Evolutionary conservation across 371 early-diverging fungal species (phyloP), one percentile per base, ranked within the genome.

Genomic region (Apophysomyces variabilis): DNA sequence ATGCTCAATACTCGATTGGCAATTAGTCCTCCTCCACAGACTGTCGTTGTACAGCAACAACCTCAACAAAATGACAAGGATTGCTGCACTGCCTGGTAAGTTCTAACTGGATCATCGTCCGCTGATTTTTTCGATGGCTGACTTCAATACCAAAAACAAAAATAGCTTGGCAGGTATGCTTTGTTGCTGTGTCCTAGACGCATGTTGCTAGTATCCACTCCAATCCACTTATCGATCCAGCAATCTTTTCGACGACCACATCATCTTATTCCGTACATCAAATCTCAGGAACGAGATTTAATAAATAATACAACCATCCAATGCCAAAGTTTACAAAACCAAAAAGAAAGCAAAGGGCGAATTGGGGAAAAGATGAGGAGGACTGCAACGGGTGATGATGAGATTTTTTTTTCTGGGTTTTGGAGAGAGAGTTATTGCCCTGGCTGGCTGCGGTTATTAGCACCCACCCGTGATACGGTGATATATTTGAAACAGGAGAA

Each of bases 71-170:
- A 58, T 26, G 41, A 58, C 39, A 32, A 35, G 58, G 46, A 32
- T 46, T 65, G 65, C 59, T 58, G 60, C 50, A 65, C 64, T 57
- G 64, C 64, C 12, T 63, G 64, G 64, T 63, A 63, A 63, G 21
- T 18, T 44, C 39, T 8, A 14, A 11, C 14, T 13, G 26, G 41
- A 7, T 60, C 9, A 60, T 16, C 39, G 16, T n/a, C 36, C 18
- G 37, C 36, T 38, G n/a, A 9, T 60, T 26, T 26, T 26, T 26
- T 26, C 32, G 32, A 26, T 26, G 32, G 32, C 32, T 26, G 32
- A 26, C 32, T 26, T 26, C 26, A 2, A 26, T 26, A 26, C 32
- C 32, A 26, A 26, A 26, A 26, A 44, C 0, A 16, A 56, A 41
- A 41, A 41, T 11, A 63, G 64, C 35, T 56, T 63, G 64, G 64